These are phyloP conservation scores for Typha latifolia DNA, from an alignment of 176 grass and related monocot species.

Conservation along the genomic window DNA sequence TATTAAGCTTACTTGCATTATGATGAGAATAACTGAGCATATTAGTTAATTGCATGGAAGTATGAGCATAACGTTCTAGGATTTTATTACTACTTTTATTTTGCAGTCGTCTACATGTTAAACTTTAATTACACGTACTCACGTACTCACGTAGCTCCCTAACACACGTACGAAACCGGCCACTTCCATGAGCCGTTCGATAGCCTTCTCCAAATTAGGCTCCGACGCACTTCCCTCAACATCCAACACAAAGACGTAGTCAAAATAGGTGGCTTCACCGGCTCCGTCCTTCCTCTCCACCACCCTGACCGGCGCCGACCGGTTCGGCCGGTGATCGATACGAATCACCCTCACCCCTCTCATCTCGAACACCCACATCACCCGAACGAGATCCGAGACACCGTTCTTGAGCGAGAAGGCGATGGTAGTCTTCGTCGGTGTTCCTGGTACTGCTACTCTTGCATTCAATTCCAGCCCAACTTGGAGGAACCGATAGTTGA, in stretches of 20 bases:
- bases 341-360: slow-evolving; percentile 9
- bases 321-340: slow-evolving; percentile 17
- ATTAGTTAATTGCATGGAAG: too few relatives aligned
- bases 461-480: too few relatives aligned
- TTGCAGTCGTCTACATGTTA: too few relatives aligned
- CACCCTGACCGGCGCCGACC: slow-evolving; percentile 4
- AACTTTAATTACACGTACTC: too few relatives aligned
- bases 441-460: too few relatives aligned
- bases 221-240: slow-evolving; percentile 6
- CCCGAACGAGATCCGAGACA: slow-evolving; percentile 13
- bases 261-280: not conserved
- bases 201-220: not conserved
- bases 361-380: slow-evolving; percentile 17
- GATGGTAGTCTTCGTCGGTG: not conserved
- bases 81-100: too few relatives aligned
- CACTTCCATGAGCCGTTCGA: not conserved
- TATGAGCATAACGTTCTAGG: too few relatives aligned
- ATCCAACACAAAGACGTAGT: slow-evolving; percentile 18
- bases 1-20: too few relatives aligned
- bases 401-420: slow-evolving; percentile 9
- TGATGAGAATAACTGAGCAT: too few relatives aligned
- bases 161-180: slow-evolving; percentile 3
- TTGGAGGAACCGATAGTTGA: too few relatives aligned
- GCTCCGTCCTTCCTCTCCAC: not conserved
- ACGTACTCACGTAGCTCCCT: slow-evolving; percentile 12